These are phyloP conservation scores for Cryptosporidium andersoni DNA, from an alignment of 169 alveolate genomes.

Conservation along the genomic window DNA sequence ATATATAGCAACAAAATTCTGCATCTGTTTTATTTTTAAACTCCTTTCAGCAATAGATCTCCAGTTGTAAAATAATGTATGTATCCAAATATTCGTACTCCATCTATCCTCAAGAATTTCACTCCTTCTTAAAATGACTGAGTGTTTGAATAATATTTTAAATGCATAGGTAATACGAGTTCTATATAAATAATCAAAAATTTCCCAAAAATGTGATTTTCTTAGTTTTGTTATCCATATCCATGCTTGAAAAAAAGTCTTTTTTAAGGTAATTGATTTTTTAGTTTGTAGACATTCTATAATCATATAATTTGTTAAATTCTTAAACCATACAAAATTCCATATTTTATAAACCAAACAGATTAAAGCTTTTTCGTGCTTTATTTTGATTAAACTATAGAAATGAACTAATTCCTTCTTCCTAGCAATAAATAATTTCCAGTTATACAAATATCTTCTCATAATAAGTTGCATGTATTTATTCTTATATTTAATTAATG, in stretches of 20 bases:
- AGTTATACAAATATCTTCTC: conserved; percentile 1
- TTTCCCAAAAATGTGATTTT: conserved; percentile 20
- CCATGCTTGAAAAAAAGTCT: not conserved
- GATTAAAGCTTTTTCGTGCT: not conserved
- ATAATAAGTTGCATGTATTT: not conserved
- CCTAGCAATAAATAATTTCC: not conserved
- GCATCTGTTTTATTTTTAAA: not conserved
- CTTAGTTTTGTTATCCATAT: not conserved
- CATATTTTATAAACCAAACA: conserved; percentile 12
- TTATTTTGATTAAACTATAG: not conserved
- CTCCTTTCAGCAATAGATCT: not conserved
- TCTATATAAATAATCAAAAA: not conserved
- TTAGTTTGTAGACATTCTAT: conserved; percentile 17
- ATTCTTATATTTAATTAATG: not conserved
- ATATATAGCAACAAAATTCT: not conserved
- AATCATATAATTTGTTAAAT: conserved; percentile 37
- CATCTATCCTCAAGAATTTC: not conserved
- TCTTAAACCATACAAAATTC: conserved; percentile 42
- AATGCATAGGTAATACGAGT: not conserved
- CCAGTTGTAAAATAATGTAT: conserved; percentile 8
- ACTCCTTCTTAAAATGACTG: not conserved
- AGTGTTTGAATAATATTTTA: not conserved
- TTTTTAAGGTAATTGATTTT: conserved; percentile 12
- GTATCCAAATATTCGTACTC: not conserved
- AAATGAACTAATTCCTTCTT: not conserved